phyloP scores from a whole-genome alignment of 1,284 basidiomycete species.

The Irpex lacteus region DNA sequence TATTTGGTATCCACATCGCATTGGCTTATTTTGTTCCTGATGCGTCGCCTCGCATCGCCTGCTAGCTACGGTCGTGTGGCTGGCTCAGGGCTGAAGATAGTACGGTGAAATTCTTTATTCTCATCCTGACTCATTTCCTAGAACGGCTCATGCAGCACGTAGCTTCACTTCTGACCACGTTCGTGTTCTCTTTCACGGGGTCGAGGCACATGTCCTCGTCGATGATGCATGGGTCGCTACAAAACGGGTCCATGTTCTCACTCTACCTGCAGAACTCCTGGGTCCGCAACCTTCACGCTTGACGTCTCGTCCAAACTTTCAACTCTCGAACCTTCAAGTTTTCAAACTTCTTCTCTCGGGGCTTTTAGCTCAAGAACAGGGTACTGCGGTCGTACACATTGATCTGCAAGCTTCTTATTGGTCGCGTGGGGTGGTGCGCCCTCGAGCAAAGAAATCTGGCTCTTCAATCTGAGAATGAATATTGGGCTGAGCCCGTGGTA shows the following conservation, averaged over 20 bases:
- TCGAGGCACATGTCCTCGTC: slow-evolving; percentile 8
- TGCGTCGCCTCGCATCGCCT: not conserved
- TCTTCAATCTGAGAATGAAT: not conserved
- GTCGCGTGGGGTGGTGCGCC: not conserved
- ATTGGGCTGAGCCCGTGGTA: not conserved
- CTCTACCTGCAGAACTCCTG: not conserved
- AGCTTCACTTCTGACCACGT: slow-evolving; percentile 3
- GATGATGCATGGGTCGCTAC: slow-evolving; percentile 1
- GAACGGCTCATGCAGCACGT: not conserved
- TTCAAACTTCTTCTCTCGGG: not conserved
- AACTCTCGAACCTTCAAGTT: not conserved
- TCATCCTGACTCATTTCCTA: not conserved
- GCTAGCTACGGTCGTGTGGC: not conserved
- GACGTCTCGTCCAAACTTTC: not conserved
- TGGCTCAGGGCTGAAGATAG: not conserved
- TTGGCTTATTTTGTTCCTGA: not conserved
- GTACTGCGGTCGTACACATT: slow-evolving; percentile 1
- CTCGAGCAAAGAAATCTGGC: not conserved
- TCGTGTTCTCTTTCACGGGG: slow-evolving; percentile 7
- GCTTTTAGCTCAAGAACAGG: not conserved
- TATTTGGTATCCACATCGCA: not conserved
- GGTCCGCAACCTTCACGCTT: not conserved
- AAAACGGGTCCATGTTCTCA: slow-evolving; percentile 4
- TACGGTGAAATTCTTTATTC: not conserved
- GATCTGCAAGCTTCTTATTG: slow-evolving; percentile 2